These are phyloP conservation scores for Sphaerobolus stellatus DNA, from an alignment of 1,284 basidiomycete species.

Conservation along the genomic window DNA sequence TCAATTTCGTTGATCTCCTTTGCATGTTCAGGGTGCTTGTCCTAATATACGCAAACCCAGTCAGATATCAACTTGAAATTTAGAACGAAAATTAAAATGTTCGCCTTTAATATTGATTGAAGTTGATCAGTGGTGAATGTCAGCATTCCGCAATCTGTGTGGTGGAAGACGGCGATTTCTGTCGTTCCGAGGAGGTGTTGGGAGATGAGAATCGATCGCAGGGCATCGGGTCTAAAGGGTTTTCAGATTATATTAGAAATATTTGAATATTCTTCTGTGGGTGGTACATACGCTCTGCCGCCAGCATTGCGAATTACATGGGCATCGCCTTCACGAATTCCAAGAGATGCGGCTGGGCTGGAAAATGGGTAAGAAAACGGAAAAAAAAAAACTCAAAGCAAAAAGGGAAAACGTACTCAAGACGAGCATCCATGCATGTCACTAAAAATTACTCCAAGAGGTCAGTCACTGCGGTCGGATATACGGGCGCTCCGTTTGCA, in stretches of 20 bases:
- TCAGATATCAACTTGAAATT: too few relatives aligned
- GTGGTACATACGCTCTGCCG: conserved; percentile 50
- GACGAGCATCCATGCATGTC: too few relatives aligned
- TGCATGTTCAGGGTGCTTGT: conserved; percentile 17
- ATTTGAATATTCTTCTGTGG: neutral
- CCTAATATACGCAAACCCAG: too few relatives aligned
- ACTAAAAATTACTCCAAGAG: too few relatives aligned
- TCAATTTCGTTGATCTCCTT: conserved; percentile 50
- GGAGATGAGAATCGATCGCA: conserved; percentile 67
- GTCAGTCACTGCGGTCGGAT: too few relatives aligned
- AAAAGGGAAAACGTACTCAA: too few relatives aligned
- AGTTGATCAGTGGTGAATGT: conserved; percentile 55
- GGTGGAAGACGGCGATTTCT: conserved; percentile 65
- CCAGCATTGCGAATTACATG: conserved; percentile 72
- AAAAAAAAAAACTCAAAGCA: too few relatives aligned
- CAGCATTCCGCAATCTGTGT: conserved; percentile 69
- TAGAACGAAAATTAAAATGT: too few relatives aligned
- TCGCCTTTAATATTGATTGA: conserved; percentile 50
- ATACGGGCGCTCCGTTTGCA: too few relatives aligned
- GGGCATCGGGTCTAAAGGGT: conserved; percentile 50
- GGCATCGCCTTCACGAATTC: conserved; percentile 62
- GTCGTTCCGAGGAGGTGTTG: conserved; percentile 66
- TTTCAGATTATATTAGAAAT: neutral
- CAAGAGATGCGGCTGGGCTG: conserved; percentile 59
- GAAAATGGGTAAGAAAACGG: neutral